Percentiles rank a stretch among this genome's conserved stretches.
Evolutionary conservation across 1,139 yeast species (phyloP).

Genomic region (Citeromyces hawaiiensis): DNA sequence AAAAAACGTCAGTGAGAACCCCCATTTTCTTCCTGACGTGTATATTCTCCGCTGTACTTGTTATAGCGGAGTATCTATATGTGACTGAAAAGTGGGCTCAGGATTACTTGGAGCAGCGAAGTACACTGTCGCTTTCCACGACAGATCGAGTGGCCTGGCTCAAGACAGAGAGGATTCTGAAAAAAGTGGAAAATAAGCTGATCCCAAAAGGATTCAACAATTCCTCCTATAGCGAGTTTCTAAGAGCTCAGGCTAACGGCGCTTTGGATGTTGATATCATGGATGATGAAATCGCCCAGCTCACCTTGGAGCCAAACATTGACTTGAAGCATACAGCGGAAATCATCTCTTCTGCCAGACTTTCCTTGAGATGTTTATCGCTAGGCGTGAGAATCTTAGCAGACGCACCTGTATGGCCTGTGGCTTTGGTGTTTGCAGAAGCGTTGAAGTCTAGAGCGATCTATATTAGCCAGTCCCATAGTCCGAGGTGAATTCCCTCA

Average conservation of each 20-base stretch:
- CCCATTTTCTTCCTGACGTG: conserved; percentile 66
- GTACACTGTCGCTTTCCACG: conserved; percentile 18
- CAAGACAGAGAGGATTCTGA: conserved; percentile 33
- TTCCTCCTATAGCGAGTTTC: conserved; percentile 39
- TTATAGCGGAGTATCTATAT: conserved; percentile 48
- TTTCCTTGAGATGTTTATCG: conserved; percentile 44
- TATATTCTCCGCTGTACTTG: conserved; percentile 43
- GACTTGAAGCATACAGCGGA: conserved; percentile 25
- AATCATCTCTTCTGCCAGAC: conserved; percentile 29
- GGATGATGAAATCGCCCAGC: conserved; percentile 27
- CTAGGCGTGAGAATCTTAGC: conserved; percentile 63
- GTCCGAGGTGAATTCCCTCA: neutral
- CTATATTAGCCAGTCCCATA: conserved; percentile 7
- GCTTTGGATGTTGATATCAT: conserved; percentile 34
- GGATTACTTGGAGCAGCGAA: conserved; percentile 12
- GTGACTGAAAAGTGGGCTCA: conserved; percentile 37
- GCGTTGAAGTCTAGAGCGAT: conserved; percentile 59
- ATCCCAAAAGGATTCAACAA: conserved; percentile 26
- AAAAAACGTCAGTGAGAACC: conserved; percentile 51
- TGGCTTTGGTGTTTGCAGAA: conserved; percentile 63
- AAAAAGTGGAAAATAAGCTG: conserved; percentile 41
- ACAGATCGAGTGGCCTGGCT: conserved; percentile 37
- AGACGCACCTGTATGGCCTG: conserved; percentile 78
- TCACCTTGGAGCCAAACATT: conserved; percentile 26
- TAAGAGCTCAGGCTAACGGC: conserved; percentile 40